Evolutionary conservation across 495 filamentous ascomycete genomes (phyloP), one percentile per base, ranked within the genome.

Genomic region (Trypethelium eluteriae): DNA sequence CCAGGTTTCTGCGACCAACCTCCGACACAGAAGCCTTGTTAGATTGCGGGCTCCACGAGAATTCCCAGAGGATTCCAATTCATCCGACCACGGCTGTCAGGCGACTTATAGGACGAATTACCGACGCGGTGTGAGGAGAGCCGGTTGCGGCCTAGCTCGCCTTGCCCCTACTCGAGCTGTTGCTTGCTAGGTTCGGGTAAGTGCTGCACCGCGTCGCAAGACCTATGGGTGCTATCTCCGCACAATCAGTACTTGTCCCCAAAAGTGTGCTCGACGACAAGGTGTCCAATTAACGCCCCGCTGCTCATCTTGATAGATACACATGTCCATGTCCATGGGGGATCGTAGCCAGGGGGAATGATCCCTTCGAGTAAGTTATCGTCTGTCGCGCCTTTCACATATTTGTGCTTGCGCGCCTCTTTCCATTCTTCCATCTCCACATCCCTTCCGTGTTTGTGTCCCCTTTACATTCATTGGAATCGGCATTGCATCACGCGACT

Each of bases 361-460:
- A 18, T 35, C 34, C 11, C 3, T 3, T 59, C 53, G 53, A 59
- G 5, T 32, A 59, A 59, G 53, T 18, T 59, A 59, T 59, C 14
- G 53, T 59, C 36, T 59, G 36, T 59, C 53, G 53, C 36, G 53
- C 53, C 53, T 59, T 53, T 53, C 49, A 59, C 53, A 59, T 59
- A 59, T 59, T 59, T 53, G 11, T 53, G 49, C 16, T 5, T 53
- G 49, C 16, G 18, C 16, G 49, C 18, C 18, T 53, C 49, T 2
- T 5, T 53, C 18, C 49, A 53, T 53, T 53, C 49, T 14, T 5
- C 5, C 25, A 34, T 36, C 41, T 59, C 32, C 5, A 3, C 53
- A 36, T 36, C 53, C 53, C 53, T 59, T 36, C 44, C 38, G 38
- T 66, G 6, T 9, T 59, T 36, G 11, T 11, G 11, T 11, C 2